Evolutionary conservation across 441 rosid genomes (phyloP), one percentile per base, ranked within the genome.

Genomic region (Pelargonium australe): DNA sequence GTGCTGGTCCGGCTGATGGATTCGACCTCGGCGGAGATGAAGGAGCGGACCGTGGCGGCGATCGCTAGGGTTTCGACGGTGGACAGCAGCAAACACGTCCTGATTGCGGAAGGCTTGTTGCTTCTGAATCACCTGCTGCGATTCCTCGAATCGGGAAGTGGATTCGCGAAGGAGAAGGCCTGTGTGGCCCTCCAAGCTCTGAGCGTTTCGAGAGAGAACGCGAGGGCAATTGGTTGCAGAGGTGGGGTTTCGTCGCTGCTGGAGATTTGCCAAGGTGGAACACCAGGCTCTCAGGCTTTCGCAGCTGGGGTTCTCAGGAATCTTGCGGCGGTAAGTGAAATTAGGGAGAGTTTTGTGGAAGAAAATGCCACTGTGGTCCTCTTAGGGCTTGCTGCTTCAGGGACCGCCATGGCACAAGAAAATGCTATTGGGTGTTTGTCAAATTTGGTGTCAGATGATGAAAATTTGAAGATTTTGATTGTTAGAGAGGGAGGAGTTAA

Each of bases 231-330:
- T 14, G 96, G 95, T 8, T 87, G 84, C 8, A 82, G 97, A 81
- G 96, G 99, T 49, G 97, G 96, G 23, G 81, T 94, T 80, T 87
- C 90, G 9, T 86, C 97, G 44, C 78, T 94, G 0, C 70, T 94
- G 58, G 92, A 91, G 68, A 91, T 89, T 76, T 91, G 96, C 73
- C 85, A 78, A 73, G 87, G 63, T 0, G 97, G 99, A 4, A 94
- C 92, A 0, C 96, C 96, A 2, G 89, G 84, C 31, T 87, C 97
- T 0, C 99, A 89, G 67, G 96, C 85, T 57, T 87, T 85, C 64
- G 99, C 97, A 0, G 94, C 94, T 0, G 94, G 91, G 1, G 99
- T 90, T 5, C 77, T 94, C 82, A 84, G 84, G 72, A 91, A 87
- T 65, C 77, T 94, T 1, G 90, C 97, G 5, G 74, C 68, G 0